These are phyloP conservation scores for Sanghuangporus weigelae DNA, from an alignment of 1,284 basidiomycete genomes.

Conservation along the genomic window DNA sequence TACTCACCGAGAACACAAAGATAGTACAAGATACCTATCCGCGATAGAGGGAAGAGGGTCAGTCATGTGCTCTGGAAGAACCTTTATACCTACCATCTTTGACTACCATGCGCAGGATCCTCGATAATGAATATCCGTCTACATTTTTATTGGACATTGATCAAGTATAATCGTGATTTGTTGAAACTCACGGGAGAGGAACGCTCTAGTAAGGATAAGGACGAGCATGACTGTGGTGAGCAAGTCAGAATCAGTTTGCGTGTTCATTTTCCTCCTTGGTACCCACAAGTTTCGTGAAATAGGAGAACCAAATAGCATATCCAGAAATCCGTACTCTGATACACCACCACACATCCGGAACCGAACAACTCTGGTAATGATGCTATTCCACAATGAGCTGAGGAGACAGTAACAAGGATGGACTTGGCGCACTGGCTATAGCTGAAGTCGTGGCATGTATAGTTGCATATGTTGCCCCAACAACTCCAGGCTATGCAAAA, in stretches of 20 bases:
- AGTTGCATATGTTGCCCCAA: conserved; percentile 3
- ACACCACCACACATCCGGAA: conserved; percentile 5
- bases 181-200: conserved; percentile 1
- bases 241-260: neutral
- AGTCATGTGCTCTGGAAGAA: neutral
- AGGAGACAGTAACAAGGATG: neutral
- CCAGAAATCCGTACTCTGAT: conserved; percentile 5
- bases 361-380: neutral
- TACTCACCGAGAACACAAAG: conserved; percentile 8
- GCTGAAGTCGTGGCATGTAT: conserved; percentile 1
- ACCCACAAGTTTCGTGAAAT: conserved; percentile 10
- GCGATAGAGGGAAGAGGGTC: neutral
- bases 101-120: conserved; percentile 1
- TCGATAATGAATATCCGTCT: neutral
- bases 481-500: conserved; percentile 1
- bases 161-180: neutral
- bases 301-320: conserved; percentile 7
- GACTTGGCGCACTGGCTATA: neutral
- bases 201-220: conserved; percentile 3
- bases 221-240: conserved; percentile 1
- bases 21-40: conserved; percentile 10
- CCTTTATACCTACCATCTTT: conserved; percentile 4
- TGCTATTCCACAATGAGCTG: neutral
- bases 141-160: neutral
- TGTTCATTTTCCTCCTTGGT: no score